Conservation (phyloP, 805 yeast species). For the Candida manassasensis region DNA sequence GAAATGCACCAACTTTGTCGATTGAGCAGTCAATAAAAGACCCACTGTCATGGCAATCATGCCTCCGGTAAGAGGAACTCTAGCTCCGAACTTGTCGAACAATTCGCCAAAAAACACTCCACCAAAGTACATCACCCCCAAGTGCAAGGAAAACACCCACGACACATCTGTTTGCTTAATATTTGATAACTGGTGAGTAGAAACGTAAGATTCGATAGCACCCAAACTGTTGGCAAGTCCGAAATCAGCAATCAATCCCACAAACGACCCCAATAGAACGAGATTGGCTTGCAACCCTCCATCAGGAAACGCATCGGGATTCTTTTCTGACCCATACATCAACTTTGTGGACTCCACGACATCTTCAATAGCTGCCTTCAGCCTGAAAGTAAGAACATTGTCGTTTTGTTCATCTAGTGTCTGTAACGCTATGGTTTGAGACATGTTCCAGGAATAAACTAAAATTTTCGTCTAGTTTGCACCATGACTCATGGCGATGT, state of each 20-base stretch:
- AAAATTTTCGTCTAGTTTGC: no score
- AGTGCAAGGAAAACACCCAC: constrained; percentile 28
- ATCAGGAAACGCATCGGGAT: constrained; percentile 24
- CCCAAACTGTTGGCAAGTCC: constrained; percentile 28
- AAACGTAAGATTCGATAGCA: constrained; percentile 24
- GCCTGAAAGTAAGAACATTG: background rate
- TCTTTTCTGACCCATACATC: constrained; percentile 17
- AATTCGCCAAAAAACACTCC: constrained; percentile 26
- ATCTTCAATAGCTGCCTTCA: background rate
- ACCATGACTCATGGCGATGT: no score
- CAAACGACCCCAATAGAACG: constrained; percentile 22
- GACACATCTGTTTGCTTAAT: constrained; percentile 19
- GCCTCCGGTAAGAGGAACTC: constrained; percentile 17
- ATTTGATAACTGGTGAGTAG: constrained; percentile 16
- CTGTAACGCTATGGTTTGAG: constrained; percentile 1
- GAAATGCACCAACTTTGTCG: constrained; percentile 21
- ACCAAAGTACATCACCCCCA: constrained; percentile 28
- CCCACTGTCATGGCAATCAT: constrained; percentile 20
- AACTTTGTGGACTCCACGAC: constrained; percentile 6
- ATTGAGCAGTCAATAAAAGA: constrained; percentile 21
- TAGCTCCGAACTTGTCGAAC: constrained; percentile 24
- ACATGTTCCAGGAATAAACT: constrained; percentile 1
- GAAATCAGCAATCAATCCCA: constrained; percentile 24
- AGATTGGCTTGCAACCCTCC: constrained; percentile 24
- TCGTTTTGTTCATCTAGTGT: background rate